Evolutionary conservation across 2,329 filamentous ascomycete genomes (phyloP), one percentile per base, ranked within the genome.

Genomic region (Penicillium sp.): DNA sequence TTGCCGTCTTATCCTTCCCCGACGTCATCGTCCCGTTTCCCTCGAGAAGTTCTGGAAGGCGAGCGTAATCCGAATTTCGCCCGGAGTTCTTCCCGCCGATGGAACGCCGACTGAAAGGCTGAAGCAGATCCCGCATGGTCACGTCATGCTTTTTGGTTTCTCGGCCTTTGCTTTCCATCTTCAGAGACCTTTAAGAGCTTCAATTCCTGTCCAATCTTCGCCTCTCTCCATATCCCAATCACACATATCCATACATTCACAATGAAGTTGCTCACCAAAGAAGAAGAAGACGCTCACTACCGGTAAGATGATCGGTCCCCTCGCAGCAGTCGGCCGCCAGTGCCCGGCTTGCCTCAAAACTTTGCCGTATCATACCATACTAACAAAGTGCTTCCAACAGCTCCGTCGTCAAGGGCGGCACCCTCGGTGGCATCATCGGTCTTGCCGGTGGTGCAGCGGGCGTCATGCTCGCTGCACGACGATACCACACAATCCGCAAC

Each of bases 211-310:
- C 57, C 50, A 17, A 17, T 42, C 53, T 50, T 38, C 38, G 31
- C 22, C 43, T 17, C 49, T 15, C n/a, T 14, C 20, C 22, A 39
- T 25, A 22, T n/a, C n/a, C 5, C 34, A 41, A 11, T 31, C 48
- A 42, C 34, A 52, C 42, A 34, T 37, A 45, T 34, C 49, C 49
- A 55, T 31, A 55, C 41, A 57, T 39, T 20, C 78, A 83, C 53
- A 64, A 99, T 98, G 95, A 98, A 97, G 89, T 83, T 98, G 74
- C 85, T 98, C 75, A 96, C 90, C 70, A 92, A 94, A 76, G 92
- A 97, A 86, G 91, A 97, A 81, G 93, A 97, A 80, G 76, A 83
- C 61, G 90, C 86, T 55, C 93, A 97, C 84, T 96, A 96, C 85
- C 80, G 83, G 85, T 87, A 78, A 53, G 79, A 17, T 41, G 20